Base-by-base conservation (phyloP, 805 yeast species). In the Cyberlindnera sargentensis region DNA sequence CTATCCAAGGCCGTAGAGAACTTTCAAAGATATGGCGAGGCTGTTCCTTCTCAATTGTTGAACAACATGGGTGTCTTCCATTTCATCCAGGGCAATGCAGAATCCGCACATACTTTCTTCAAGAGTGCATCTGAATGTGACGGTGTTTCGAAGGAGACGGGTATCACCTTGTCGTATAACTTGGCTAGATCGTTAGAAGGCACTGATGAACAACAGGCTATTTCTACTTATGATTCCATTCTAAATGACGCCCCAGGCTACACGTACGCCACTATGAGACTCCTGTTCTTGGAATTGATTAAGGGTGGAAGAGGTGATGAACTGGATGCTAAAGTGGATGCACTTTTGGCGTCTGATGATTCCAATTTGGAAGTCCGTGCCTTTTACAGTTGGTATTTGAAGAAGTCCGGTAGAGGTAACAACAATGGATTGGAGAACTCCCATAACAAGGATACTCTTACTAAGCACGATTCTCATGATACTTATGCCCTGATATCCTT, bases 41-140 rank as follows among this genome's bases (percentile, higher is more conserved):
- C 56, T n/a, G 52, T 67, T 37, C 73, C 79, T 36, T 71, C 75
- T 37, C 84, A 80, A 52, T 67, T 91, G 28, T 70, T 80, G 55
- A 89, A 88, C 59, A 93, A 93, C 55, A 70, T 88, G 51, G 98
- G 95, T 36, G 95, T 86, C 5, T 78, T 88, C 62, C 76, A 85
- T 45, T 83, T 84, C 57, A 68, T 80, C 48, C 80, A 75, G 49
- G 80, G 79, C 26, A 77, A 82, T 52, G 66, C 63, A 41, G 79
- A 71, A 3, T 75, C 75, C 5, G 82, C 97, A 0, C 62, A 71
- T 23, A 65, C 69, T 4, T 70, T 71, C 47, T 85, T 86, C 56
- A 64, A 72, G 45, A 58, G 62, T 34, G 82, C 90, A 5, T 58
- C 67, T 36, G 56, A 58, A 20, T 50, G 60, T 35, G 80, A 88